Percentiles rank a stretch among this genome's conserved stretches.
Conservation (phyloP, 345 rosid genomes). For the Excoecaria cochinchinensis region DNA sequence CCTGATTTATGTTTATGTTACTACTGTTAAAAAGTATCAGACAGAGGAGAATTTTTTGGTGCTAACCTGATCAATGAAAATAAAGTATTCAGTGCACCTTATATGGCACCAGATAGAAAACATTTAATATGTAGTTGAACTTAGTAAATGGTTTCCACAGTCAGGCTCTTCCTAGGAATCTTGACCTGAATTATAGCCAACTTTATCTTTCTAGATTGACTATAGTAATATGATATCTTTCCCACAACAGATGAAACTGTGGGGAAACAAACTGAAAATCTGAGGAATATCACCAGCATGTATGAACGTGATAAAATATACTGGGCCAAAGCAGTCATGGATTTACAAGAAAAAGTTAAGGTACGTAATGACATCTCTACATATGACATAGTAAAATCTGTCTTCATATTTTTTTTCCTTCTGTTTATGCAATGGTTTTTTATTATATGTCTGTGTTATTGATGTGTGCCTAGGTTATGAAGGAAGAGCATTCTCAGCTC, state of each 20-base stretch:
- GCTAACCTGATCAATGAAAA: background rate
- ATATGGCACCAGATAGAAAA: background rate
- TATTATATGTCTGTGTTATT: conserved; percentile 8
- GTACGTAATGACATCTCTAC: conserved; percentile 31
- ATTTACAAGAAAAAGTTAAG: conserved; percentile 63
- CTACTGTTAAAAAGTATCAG: background rate
- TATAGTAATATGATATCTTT: background rate
- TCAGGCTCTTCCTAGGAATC: background rate
- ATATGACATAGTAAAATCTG: conserved; percentile 4
- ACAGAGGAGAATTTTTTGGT: background rate
- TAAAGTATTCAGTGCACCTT: background rate
- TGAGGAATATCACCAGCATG: conserved; percentile 51
- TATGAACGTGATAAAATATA: conserved; percentile 57
- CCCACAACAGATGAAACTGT: conserved; percentile 59
- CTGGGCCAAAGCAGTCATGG: conserved; percentile 52
- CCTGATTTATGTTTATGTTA: background rate
- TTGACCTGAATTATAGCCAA: background rate
- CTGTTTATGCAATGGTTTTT: background rate
- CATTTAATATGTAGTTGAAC: background rate
- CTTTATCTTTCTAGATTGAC: background rate
- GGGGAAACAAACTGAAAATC: conserved; percentile 58
- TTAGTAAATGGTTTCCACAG: background rate
- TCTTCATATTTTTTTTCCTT: conserved; percentile 1
- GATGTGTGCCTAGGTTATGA: conserved; percentile 56
- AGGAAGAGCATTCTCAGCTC: conserved; percentile 75